Conservation (phyloP, 192 early-diverging fungal genomes). For the Nowakowskiella sp. region DNA sequence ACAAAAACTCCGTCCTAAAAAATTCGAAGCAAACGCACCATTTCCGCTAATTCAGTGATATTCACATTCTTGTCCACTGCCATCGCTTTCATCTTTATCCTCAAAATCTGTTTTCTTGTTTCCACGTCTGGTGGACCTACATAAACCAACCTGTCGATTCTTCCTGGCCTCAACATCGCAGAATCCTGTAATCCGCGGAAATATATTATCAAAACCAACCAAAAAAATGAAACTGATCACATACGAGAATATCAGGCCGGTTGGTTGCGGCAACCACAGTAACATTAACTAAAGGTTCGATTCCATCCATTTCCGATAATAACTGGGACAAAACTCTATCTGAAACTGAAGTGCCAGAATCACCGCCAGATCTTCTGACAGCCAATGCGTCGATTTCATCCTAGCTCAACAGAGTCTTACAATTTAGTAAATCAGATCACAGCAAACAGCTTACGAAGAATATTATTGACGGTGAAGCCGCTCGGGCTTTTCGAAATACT, state of each 20-base stretch:
- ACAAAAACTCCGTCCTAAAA: background rate
- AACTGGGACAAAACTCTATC: slow-evolving; percentile 94
- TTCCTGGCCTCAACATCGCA: slow-evolving; percentile 84
- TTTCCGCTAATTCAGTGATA: slow-evolving; percentile 50
- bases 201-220: background rate
- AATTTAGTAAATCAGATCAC: background rate
- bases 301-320: slow-evolving; percentile 89
- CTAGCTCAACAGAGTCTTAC: slow-evolving; percentile 26
- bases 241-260: slow-evolving; percentile 86
- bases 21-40: slow-evolving; percentile 28
- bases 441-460: slow-evolving; percentile 73
- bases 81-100: slow-evolving; percentile 67
- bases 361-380: slow-evolving; percentile 61
- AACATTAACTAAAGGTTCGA: slow-evolving; percentile 91
- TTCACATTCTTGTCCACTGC: slow-evolving; percentile 60
- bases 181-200: slow-evolving; percentile 50
- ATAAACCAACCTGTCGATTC: slow-evolving; percentile 92
- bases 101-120: slow-evolving; percentile 73
- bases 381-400: slow-evolving; percentile 97
- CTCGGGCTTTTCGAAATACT: slow-evolving; percentile 90
- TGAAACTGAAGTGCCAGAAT: slow-evolving; percentile 71
- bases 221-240: slow-evolving; percentile 5
- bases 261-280: slow-evolving; percentile 97
- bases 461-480: slow-evolving; percentile 89
- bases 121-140: slow-evolving; percentile 78